Evolutionary conservation across 805 yeast genomes (phyloP), one percentile per base, ranked within the genome.

Genomic region (Suhomyces pyralidae): DNA sequence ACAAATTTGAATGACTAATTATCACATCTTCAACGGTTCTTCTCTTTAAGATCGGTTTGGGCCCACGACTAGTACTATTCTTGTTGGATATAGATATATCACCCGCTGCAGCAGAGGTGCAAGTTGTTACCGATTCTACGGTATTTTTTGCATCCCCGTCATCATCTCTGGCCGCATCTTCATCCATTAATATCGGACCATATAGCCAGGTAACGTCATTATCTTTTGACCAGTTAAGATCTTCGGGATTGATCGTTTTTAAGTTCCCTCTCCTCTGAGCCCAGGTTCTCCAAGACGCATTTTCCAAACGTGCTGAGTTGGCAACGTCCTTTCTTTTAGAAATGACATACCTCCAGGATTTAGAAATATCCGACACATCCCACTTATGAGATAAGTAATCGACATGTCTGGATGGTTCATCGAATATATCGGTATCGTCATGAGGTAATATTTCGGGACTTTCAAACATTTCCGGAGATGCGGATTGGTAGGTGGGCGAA

Each of bases 151-250:
- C 57, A 40, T 58, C 55, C 10, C 44, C 57, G 34, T 52, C 50
- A 10, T 48, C 48, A 24, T 34, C 49, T 15, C 45, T 44, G 8
- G 51, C 28, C 15, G 48, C 26, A 8, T 63, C 69, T 26, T 72
- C 75, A 51, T 80, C 84, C 52, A 76, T 77, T 51, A 82, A 76
- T 22, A 84, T 74, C 0, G 99, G 99, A 1, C 99, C 99, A 71
- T 93, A 94, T 12, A 94, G 80, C 99, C 99, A 94, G 1, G 97
- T 91, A 9, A 94, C 97, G 68, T 94, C 99, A 53, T 87, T 86
- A 62, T 94, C 99, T 70, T 96, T 94, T 44, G 90, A 84, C 99
- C 99, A 94, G 68, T 94, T 93, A 46, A 94, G 88, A 36, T 82
- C 60, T 36, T 58, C 78, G 1, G 99, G 99, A 17, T 92, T 83